Conservation (phyloP, 306 rosid species). For the Gleditsia sinensis region DNA sequence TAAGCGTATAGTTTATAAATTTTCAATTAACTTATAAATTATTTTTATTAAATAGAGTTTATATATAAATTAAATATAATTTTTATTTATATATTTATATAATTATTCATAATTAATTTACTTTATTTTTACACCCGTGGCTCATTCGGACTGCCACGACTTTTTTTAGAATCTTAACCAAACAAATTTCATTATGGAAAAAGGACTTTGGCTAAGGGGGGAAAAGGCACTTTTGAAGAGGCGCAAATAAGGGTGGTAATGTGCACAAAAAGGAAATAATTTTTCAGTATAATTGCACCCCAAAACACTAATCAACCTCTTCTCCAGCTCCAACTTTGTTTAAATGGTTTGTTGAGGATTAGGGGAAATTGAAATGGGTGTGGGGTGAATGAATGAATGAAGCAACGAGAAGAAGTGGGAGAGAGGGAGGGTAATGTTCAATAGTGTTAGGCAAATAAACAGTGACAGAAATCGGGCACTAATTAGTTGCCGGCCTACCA, state of each 20-base stretch:
- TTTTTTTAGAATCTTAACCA: conserved; percentile 20
- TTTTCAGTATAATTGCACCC: neutral
- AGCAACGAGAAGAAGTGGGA: neutral
- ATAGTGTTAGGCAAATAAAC: conserved; percentile 18
- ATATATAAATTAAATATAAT: too few species aligned
- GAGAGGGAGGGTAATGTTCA: conserved; percentile 12
- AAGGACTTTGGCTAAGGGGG: conserved; percentile 9
- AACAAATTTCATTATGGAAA: conserved; percentile 23
- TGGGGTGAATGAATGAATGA: too few species aligned
- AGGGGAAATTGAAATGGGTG: too few species aligned
- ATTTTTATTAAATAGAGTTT: too few species aligned
- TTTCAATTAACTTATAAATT: too few species aligned
- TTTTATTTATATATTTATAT: too few species aligned
- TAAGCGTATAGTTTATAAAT: too few species aligned
- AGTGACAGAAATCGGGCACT: conserved; percentile 12
- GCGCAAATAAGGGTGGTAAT: conserved; percentile 18
- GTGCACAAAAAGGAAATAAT: conserved; percentile 1
- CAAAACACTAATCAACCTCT: neutral
- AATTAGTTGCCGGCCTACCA: conserved; percentile 31
- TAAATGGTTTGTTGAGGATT: too few species aligned
- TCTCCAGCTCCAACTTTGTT: too few species aligned
- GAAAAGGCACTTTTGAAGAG: conserved; percentile 22
- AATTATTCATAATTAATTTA: too few species aligned
- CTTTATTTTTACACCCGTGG: conserved; percentile 36
- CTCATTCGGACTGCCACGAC: neutral